These are phyloP conservation scores for Mallotus repandus DNA, from an alignment of 441 rosid species.

Conservation along the genomic window DNA sequence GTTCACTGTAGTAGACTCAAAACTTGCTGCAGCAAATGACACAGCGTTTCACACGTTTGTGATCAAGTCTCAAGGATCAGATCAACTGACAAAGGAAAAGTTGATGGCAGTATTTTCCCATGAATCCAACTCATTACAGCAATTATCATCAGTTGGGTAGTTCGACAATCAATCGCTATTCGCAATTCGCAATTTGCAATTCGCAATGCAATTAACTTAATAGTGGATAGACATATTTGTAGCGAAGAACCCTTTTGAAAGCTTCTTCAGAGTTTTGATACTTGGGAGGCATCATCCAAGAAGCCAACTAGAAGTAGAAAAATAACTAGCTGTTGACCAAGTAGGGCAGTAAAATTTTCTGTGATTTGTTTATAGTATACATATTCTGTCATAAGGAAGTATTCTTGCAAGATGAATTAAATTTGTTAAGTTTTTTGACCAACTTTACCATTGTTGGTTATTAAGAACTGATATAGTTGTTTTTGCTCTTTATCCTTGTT, in stretches of 20 bases:
- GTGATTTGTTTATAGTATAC: constrained; percentile 54
- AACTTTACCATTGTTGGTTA: constrained; percentile 34
- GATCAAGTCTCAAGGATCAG: constrained; percentile 62
- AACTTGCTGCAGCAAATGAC: constrained; percentile 55
- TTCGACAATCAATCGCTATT: constrained; percentile 8
- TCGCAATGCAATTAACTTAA: constrained; percentile 18
- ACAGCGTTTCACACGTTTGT: constrained; percentile 67
- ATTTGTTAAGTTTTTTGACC: constrained; percentile 35
- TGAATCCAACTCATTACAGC: constrained; percentile 41
- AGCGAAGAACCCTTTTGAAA: constrained; percentile 38
- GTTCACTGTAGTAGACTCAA: constrained; percentile 59
- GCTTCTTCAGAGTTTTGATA: constrained; percentile 45
- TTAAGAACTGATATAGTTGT: constrained; percentile 27
- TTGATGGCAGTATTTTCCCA: constrained; percentile 56
- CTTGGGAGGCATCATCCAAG: constrained; percentile 31
- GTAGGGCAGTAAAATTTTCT: constrained; percentile 47
- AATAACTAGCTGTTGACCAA: constrained; percentile 47
- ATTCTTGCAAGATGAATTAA: constrained; percentile 45
- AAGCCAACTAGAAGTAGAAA: constrained; percentile 43
- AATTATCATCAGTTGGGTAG: constrained; percentile 51
- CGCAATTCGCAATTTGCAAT: too few species aligned
- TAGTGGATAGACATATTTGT: constrained; percentile 37
- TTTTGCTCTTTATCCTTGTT: constrained; percentile 2
- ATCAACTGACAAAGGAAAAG: constrained; percentile 77
- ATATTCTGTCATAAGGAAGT: constrained; percentile 37